These are phyloP conservation scores for Barbarea vulgaris DNA, from an alignment of 345 rosid genomes.

Conservation along the genomic window DNA sequence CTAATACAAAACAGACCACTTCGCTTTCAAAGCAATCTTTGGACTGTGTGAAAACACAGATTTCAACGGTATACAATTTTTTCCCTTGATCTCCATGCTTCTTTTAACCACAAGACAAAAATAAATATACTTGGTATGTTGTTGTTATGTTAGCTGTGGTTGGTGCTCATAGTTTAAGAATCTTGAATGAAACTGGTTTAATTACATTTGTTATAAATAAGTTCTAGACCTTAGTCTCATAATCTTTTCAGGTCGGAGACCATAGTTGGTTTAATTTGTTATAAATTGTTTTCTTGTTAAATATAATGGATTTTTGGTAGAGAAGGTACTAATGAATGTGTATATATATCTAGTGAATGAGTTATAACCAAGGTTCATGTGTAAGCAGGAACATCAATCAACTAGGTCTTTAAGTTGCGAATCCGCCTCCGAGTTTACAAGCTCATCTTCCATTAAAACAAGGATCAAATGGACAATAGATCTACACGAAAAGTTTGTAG, in stretches of 20 bases:
- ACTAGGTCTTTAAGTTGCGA: slow-evolving; percentile 1
- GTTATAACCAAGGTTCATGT: background rate
- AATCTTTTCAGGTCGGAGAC: too few species aligned
- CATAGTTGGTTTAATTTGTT: background rate
- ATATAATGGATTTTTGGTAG: background rate
- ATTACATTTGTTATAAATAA: background rate
- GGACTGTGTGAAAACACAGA: background rate
- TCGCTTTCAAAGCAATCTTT: slow-evolving; percentile 22
- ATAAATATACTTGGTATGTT: background rate
- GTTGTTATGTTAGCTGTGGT: background rate
- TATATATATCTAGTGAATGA: background rate
- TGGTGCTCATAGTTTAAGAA: background rate
- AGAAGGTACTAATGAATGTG: background rate
- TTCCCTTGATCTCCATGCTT: background rate
- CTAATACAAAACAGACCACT: background rate
- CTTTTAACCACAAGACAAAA: background rate
- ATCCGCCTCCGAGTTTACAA: slow-evolving; percentile 9
- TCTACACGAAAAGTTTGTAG: slow-evolving; percentile 77
- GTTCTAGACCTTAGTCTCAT: too few species aligned
- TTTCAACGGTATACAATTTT: slow-evolving; percentile 11
- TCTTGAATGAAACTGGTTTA: background rate
- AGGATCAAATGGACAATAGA: slow-evolving; percentile 77
- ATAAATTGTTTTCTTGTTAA: background rate
- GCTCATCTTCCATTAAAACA: slow-evolving; percentile 40
- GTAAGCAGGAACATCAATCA: slow-evolving; percentile 12